Conservation (phyloP, 2,329 filamentous ascomycete species). For the Monilinia aucupariae region DNA sequence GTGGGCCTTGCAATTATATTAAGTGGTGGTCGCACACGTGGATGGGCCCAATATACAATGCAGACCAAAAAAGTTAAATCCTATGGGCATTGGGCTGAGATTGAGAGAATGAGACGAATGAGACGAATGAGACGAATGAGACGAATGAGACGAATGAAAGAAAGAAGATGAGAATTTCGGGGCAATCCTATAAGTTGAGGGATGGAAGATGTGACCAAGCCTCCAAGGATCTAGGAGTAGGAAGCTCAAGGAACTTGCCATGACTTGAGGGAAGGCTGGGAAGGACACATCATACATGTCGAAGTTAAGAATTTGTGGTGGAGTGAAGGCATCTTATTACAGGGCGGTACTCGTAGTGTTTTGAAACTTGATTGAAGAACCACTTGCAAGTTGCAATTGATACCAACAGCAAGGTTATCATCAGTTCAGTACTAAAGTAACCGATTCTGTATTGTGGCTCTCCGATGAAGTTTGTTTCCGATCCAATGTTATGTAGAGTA, state of each 20-base stretch:
- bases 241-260: neutral
- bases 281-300: constrained; percentile 7
- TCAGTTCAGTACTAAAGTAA: no score
- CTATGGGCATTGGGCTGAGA: neutral
- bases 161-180: neutral
- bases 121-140: neutral
- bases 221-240: neutral
- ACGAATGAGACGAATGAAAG: neutral
- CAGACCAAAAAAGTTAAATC: neutral
- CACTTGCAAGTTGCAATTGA: no score
- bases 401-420: no score
- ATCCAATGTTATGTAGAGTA: no score
- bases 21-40: neutral
- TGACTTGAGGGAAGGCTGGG: neutral
- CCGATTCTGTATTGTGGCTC: no score
- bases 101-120: neutral
- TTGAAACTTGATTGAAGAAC: neutral
- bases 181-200: neutral
- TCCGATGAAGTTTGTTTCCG: no score
- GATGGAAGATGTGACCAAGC: neutral
- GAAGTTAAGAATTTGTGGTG: neutral
- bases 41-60: neutral
- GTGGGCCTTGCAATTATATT: neutral
- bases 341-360: neutral
- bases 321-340: neutral